Base-by-base conservation (phyloP, 768 basidiomycete genomes). In the Atractiella rhizophila region DNA sequence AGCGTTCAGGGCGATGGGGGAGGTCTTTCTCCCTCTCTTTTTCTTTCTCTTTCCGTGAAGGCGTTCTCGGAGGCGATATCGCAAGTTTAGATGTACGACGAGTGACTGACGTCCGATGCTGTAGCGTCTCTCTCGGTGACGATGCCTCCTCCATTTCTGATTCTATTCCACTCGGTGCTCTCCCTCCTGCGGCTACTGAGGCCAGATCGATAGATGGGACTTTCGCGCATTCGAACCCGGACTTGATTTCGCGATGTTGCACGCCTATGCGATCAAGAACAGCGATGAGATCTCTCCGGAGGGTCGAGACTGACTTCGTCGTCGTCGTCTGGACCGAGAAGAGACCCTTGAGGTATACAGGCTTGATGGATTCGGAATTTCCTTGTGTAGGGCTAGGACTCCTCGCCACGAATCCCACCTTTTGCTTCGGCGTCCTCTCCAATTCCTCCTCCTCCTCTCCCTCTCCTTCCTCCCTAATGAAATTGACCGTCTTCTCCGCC, bases 311-410 rank as follows among this genome's bases (percentile, higher is more conserved):
- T 5, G 79, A 55, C 54, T 88, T 94, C 4, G 83, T 83, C 21
- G 83, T 78, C 2, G 91, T 98, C 5, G 91, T 98, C 5, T 81
- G 76, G 30, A 98, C 91, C 50, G 82, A 85, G 63, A 98, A 94
- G 36, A 98, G 56, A 5, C 91, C 91, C 61, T 96, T 98, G 54
- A 96, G 62, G 61, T 81, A 88, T 34, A 94, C 73, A 1, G 91
- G 81, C 62, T 94, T 96, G 54, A 81, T 75, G 43, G 80, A 76
- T 59, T 73, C 74, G 49, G 66, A 61, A n/a, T 36, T 20, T 43
- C 42, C 32, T 7, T 28, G 38, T 23, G 16, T n/a, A 33, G 31
- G 25, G 16, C 19, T 25, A 39, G 10, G 15, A 18, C 16, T 21
- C 19, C 29, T 7, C n/a, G 12, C 10, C 30, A 21, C 20, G 40